phyloP scores from a whole-genome alignment of 2,329 filamentous ascomycete genomes.

The Nothophaeocryptopus gaeumannii region DNA sequence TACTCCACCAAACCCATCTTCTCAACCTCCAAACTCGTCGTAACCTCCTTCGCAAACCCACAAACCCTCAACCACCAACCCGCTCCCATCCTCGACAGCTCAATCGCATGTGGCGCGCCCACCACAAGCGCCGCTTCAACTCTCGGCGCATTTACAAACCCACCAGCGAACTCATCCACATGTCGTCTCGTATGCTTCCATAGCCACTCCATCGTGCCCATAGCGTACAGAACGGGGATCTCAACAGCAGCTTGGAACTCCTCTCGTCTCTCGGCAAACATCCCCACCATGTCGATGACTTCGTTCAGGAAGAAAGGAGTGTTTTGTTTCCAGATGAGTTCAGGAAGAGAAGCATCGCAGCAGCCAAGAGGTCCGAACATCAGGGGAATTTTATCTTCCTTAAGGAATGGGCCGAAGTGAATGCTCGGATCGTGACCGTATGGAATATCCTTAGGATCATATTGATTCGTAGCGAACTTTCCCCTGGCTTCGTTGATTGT shows the following conservation, averaged over 20 bases:
- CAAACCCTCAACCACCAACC: constrained; percentile 10
- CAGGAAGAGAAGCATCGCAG: constrained; percentile 1
- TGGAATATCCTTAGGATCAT: constrained; percentile 3
- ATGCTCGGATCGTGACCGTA: constrained; percentile 4
- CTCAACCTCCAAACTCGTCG: not conserved
- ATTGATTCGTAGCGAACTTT: not conserved
- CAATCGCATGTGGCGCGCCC: constrained; percentile 10
- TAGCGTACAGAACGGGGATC: constrained; percentile 9
- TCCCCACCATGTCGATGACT: not conserved
- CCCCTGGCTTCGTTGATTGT: not conserved
- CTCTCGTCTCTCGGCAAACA: constrained; percentile 1
- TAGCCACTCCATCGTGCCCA: constrained; percentile 6
- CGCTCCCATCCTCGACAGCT: not conserved
- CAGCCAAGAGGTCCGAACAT: constrained; percentile 7
- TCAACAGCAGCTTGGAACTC: constrained; percentile 3
- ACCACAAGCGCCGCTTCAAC: constrained; percentile 5
- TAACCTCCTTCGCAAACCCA: constrained; percentile 11
- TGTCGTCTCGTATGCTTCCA: constrained; percentile 7
- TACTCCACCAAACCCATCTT: constrained; percentile 1
- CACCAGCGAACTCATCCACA: constrained; percentile 6
- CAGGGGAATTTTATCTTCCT: constrained; percentile 3
- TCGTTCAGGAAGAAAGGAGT: constrained; percentile 6
- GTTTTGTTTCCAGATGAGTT: constrained; percentile 1
- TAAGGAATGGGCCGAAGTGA: constrained; percentile 2
- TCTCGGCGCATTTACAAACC: constrained; percentile 7